Conservation (phyloP, 2,329 filamentous ascomycete genomes). For the Ceratocystis albifundus region DNA sequence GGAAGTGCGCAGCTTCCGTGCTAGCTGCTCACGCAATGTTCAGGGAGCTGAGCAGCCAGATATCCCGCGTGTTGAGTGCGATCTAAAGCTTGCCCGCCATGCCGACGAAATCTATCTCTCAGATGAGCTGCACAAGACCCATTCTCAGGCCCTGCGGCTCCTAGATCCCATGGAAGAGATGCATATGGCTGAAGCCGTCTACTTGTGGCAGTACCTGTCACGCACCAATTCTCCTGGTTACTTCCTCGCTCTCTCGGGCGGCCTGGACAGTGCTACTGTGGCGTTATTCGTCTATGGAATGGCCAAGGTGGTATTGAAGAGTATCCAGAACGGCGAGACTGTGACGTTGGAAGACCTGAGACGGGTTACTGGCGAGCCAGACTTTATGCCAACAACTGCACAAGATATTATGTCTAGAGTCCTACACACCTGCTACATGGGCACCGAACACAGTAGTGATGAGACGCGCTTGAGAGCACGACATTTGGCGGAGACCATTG, state of each 20-base stretch:
- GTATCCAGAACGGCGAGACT: conserved; percentile 34
- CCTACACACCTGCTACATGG: conserved; percentile 43
- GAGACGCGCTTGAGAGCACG: conserved; percentile 52
- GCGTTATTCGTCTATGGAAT: conserved; percentile 35
- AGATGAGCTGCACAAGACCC: conserved; percentile 27
- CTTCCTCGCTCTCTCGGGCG: conserved; percentile 40
- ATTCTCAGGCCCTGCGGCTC: conserved; percentile 24
- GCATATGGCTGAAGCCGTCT: conserved; percentile 27
- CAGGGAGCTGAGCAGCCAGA: conserved; percentile 41
- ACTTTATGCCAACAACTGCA: conserved; percentile 42
- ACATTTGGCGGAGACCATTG: conserved; percentile 49
- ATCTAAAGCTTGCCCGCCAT: conserved; percentile 27
- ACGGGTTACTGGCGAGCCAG: conserved; percentile 26
- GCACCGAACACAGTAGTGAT: conserved; percentile 45
- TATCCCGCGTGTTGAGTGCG: conserved; percentile 28
- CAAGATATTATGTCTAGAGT: conserved; percentile 43
- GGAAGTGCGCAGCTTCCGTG: conserved; percentile 53
- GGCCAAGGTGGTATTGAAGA: conserved; percentile 45
- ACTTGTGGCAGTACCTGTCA: conserved; percentile 46
- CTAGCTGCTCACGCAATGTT: conserved; percentile 43
- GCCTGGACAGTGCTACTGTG: conserved; percentile 27
- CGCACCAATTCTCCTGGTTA: conserved; percentile 40
- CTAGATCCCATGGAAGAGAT: conserved; percentile 31
- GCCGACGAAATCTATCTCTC: conserved; percentile 28
- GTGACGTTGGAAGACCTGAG: conserved; percentile 27